Evolutionary conservation across 2,329 filamentous ascomycete genomes (phyloP).

Genomic region (Aspergillus ochraceus): DNA sequence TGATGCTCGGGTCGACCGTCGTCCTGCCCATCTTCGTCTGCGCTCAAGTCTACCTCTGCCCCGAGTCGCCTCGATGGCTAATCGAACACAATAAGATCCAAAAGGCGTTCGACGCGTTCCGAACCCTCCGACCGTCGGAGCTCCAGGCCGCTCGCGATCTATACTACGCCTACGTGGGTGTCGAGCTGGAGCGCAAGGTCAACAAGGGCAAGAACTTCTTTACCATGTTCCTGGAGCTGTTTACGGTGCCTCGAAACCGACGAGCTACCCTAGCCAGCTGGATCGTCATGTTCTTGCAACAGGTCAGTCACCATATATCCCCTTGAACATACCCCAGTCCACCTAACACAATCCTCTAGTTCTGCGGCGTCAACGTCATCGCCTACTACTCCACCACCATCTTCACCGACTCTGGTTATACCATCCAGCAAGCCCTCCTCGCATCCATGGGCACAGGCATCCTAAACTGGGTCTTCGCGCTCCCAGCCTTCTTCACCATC

Average conservation of each 20-base stretch:
- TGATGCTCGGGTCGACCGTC: constrained; percentile 69
- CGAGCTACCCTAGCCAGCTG: constrained; percentile 58
- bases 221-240: constrained; percentile 57
- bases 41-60: constrained; percentile 65
- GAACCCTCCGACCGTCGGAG: constrained; percentile 48
- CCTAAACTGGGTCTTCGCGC: constrained; percentile 65
- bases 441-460: constrained; percentile 66
- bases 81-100: constrained; percentile 49
- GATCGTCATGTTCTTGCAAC: constrained; percentile 68
- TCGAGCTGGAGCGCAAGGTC: constrained; percentile 60
- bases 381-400: constrained; percentile 64
- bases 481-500: constrained; percentile 65
- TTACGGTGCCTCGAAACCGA: constrained; percentile 63
- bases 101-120: constrained; percentile 53
- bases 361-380: constrained; percentile 57
- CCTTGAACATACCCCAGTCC: too few relatives aligned
- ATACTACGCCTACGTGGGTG: constrained; percentile 59
- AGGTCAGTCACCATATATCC: constrained; percentile 34
- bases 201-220: constrained; percentile 52
- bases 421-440: constrained; percentile 53
- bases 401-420: constrained; percentile 58
- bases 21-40: constrained; percentile 58
- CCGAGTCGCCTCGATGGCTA: constrained; percentile 54
- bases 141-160: constrained; percentile 58
- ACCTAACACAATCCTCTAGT: constrained; percentile 21